Conservation (phyloP, 2,329 filamentous ascomycete genomes). For the Thielaviopsis populi region DNA sequence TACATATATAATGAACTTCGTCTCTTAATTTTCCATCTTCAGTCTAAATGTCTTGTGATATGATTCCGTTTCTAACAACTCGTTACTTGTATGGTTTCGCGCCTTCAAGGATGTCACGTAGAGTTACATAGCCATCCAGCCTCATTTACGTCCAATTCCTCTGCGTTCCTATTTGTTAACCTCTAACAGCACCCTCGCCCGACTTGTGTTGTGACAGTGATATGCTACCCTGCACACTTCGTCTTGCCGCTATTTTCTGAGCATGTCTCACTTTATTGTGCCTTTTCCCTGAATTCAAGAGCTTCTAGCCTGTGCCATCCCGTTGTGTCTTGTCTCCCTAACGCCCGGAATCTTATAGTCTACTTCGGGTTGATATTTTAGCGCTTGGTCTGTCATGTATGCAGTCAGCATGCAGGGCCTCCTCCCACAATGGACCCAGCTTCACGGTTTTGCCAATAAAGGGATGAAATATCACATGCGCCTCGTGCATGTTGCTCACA, state of each 20-base stretch:
- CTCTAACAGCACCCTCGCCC: not conserved
- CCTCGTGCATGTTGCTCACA: not conserved
- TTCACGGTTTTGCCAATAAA: not conserved
- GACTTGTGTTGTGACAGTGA: not conserved
- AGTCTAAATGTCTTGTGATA: not conserved
- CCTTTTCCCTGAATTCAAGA: not conserved
- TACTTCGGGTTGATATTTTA: not conserved
- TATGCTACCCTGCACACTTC: not conserved
- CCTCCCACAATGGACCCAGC: not conserved
- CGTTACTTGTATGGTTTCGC: too few species aligned
- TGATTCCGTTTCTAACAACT: not conserved
- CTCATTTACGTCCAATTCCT: too few species aligned
- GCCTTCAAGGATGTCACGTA: not conserved
- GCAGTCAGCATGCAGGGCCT: constrained; percentile 1
- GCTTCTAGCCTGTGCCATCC: not conserved
- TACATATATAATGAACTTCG: constrained; percentile 1
- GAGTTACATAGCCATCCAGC: not conserved
- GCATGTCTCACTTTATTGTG: not conserved
- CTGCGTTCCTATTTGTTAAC: too few species aligned
- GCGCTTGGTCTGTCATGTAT: not conserved
- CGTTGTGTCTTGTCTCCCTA: not conserved
- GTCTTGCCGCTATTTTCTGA: not conserved
- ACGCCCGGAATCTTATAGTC: not conserved
- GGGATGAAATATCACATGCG: not conserved
- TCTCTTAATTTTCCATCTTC: not conserved